Evolutionary conservation across 306 rosid genomes (phyloP).

Genomic region (Spatholobus suberectus): DNA sequence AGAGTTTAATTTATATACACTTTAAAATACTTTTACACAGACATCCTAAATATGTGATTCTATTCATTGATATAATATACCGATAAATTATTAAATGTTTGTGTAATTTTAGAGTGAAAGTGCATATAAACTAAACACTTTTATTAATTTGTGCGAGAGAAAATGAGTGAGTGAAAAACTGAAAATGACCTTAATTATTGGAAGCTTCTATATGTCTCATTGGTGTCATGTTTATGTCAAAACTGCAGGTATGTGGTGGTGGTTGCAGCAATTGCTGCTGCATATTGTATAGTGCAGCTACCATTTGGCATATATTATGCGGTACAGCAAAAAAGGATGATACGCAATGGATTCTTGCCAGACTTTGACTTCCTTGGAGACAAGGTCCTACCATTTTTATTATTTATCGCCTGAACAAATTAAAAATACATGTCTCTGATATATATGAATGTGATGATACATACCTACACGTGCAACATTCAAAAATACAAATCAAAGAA

Average conservation of each 20-base stretch:
- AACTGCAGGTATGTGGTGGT: conserved; percentile 52
- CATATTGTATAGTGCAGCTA: conserved; percentile 56
- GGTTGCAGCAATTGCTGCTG: conserved; percentile 51
- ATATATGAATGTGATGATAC: too few species aligned
- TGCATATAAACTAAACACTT: too few species aligned
- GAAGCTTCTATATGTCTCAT: neutral
- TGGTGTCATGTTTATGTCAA: neutral
- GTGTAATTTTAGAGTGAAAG: too few species aligned
- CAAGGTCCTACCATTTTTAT: conserved; percentile 38
- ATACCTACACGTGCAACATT: too few species aligned
- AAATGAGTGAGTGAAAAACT: neutral
- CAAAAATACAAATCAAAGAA: too few species aligned
- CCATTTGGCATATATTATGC: conserved; percentile 58
- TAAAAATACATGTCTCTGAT: neutral
- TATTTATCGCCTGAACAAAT: neutral
- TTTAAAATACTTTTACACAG: too few species aligned
- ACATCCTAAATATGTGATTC: too few species aligned
- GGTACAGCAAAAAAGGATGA: conserved; percentile 46
- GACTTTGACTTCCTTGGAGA: conserved; percentile 68
- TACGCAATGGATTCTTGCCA: conserved; percentile 48
- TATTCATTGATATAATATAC: too few species aligned
- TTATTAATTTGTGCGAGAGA: neutral
- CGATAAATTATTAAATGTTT: too few species aligned
- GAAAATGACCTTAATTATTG: neutral
- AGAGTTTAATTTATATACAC: too few species aligned